A percentile compares a stretch with the other conserved stretches of the same genome.
Conservation (phyloP, 805 yeast species). For the Naumovozyma baii region DNA sequence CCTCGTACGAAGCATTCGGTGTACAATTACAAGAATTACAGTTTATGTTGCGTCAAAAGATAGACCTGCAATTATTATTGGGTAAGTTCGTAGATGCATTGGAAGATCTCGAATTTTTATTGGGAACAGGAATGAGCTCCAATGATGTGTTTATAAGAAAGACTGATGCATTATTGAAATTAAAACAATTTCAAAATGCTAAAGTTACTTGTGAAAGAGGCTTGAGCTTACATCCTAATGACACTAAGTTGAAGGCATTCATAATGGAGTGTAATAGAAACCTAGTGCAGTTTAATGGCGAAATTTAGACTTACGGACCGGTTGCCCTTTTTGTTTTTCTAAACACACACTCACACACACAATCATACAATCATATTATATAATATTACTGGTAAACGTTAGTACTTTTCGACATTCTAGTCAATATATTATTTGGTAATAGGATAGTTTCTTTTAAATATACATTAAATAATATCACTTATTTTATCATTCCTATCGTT, state of each 20-base stretch:
- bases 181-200: constrained; percentile 55
- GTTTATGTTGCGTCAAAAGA: constrained; percentile 56
- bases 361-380: too few relatives aligned
- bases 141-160: constrained; percentile 68
- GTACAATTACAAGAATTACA: constrained; percentile 60
- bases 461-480: too few relatives aligned
- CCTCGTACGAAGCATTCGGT: constrained; percentile 66
- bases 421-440: too few relatives aligned
- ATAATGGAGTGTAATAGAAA: constrained; percentile 20
- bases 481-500: too few relatives aligned
- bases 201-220: constrained; percentile 67
- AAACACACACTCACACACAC: not conserved
- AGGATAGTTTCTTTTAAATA: too few relatives aligned
- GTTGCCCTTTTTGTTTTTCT: too few relatives aligned
- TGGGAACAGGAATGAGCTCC: constrained; percentile 46
- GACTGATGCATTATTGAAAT: constrained; percentile 51
- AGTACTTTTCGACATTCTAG: too few relatives aligned
- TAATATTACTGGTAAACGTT: too few relatives aligned
- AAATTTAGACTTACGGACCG: too few relatives aligned
- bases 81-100: constrained; percentile 49
- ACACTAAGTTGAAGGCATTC: constrained; percentile 29
- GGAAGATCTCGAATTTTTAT: constrained; percentile 59
- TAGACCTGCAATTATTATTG: constrained; percentile 55
- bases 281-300: constrained; percentile 26
- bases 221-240: constrained; percentile 48